A percentile compares a stretch with the other conserved stretches of the same genome.
Evolutionary conservation across 164 flowering plant species (phyloP).

Genomic region (Stephania japonica): DNA sequence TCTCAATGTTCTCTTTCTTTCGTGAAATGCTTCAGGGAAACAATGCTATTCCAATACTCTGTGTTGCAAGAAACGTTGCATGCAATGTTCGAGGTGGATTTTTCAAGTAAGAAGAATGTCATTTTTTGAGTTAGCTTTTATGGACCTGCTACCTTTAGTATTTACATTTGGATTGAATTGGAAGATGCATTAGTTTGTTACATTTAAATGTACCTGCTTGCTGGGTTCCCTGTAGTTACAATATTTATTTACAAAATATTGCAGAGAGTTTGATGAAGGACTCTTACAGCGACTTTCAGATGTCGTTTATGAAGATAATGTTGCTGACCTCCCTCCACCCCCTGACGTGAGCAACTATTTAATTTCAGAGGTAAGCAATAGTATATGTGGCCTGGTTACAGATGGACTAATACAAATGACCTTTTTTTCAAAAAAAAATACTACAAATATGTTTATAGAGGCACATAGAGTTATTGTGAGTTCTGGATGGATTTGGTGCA

Average conservation of each 20-base stretch:
- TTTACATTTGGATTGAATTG: background rate
- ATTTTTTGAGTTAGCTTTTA: background rate
- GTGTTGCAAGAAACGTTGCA: conserved; percentile 97
- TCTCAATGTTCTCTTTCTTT: background rate
- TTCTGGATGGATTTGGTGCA: background rate
- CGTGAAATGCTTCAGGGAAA: conserved; percentile 42
- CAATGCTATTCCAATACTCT: conserved; percentile 71
- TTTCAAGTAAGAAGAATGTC: conserved; percentile 66
- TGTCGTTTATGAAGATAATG: conserved; percentile 71
- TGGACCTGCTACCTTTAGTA: background rate
- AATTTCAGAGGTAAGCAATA: conserved; percentile 66
- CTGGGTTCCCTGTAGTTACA: background rate
- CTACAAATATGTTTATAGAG: background rate
- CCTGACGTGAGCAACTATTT: conserved; percentile 96
- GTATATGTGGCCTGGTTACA: background rate
- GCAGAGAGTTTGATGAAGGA: conserved; percentile 93
- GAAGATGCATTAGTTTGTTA: background rate
- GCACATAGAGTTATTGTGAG: background rate
- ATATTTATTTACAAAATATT: conserved; percentile 15
- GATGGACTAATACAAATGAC: background rate
- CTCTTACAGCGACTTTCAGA: conserved; percentile 65
- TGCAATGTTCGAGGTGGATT: conserved; percentile 98
- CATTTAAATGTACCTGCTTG: background rate
- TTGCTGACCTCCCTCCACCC: conserved; percentile 48
- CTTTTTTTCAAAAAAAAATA: too few species aligned